phyloP scores from a whole-genome alignment of 2,329 filamentous ascomycete genomes.

The Neopestalotiopsis rosae region DNA sequence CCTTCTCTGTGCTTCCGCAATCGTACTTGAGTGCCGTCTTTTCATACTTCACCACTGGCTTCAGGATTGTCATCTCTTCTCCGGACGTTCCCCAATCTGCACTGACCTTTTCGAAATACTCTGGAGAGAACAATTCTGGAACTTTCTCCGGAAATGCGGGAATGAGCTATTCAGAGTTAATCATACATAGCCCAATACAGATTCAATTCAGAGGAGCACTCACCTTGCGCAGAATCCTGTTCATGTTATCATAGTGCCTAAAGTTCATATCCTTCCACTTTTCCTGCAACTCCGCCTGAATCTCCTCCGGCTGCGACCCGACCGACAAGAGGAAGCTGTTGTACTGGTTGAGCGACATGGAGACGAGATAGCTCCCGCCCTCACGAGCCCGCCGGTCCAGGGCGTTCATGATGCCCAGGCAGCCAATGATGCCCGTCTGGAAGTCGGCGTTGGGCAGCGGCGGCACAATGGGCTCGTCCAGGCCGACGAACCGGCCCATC shows the following conservation, averaged over 20 bases:
- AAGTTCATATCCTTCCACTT: slow-evolving; percentile 34
- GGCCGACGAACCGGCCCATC: slow-evolving; percentile 35
- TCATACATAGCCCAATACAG: not conserved
- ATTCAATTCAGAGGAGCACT: slow-evolving; percentile 17
- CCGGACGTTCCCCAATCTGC: slow-evolving; percentile 32
- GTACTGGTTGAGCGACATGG: slow-evolving; percentile 35
- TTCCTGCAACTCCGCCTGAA: slow-evolving; percentile 29
- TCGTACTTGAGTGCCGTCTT: slow-evolving; percentile 34
- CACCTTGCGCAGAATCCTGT: slow-evolving; percentile 35
- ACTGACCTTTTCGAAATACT: slow-evolving; percentile 31
- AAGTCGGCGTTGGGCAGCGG: slow-evolving; percentile 15
- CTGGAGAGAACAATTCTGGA: slow-evolving; percentile 29
- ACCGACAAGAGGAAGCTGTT: slow-evolving; percentile 37
- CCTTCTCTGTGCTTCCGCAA: slow-evolving; percentile 34
- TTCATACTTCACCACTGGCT: slow-evolving; percentile 33
- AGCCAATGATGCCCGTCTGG: slow-evolving; percentile 27
- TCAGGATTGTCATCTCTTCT: slow-evolving; percentile 36
- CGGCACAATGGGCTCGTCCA: slow-evolving; percentile 35
- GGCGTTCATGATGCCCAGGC: slow-evolving; percentile 34
- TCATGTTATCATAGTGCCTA: slow-evolving; percentile 36
- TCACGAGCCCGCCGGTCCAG: slow-evolving; percentile 8
- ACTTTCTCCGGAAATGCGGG: slow-evolving; percentile 27
- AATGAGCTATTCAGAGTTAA: slow-evolving; percentile 7
- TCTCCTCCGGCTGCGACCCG: slow-evolving; percentile 30
- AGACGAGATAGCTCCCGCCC: slow-evolving; percentile 34